A percentile compares a stretch with the other conserved stretches of the same genome.
Evolutionary conservation across 1,284 basidiomycete species (phyloP).

Genomic region (Anthracocystis setariae): DNA sequence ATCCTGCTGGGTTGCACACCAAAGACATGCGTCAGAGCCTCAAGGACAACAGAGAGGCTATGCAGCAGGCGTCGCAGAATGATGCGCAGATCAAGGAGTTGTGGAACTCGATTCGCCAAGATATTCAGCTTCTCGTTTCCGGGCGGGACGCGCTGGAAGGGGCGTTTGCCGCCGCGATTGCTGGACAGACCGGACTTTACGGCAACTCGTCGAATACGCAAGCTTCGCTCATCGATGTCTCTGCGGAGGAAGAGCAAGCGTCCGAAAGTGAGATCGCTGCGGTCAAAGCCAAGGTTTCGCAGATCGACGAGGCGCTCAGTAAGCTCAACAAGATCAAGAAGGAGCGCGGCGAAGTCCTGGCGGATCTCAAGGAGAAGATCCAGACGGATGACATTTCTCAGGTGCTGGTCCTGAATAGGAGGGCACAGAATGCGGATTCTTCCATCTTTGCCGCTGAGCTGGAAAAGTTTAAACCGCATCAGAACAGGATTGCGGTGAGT

Average conservation of each 20-base stretch:
- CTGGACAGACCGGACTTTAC: slow-evolving; percentile 39
- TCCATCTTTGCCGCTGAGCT: slow-evolving; percentile 90
- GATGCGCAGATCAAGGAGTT: slow-evolving; percentile 80
- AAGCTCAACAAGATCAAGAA: slow-evolving; percentile 61
- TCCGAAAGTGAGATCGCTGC: slow-evolving; percentile 29
- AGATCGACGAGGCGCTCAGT: slow-evolving; percentile 51
- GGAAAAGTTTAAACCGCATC: slow-evolving; percentile 93
- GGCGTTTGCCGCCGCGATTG: slow-evolving; percentile 74
- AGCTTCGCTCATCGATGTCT: slow-evolving; percentile 45
- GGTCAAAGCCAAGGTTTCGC: slow-evolving; percentile 39
- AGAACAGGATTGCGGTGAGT: slow-evolving; percentile 80
- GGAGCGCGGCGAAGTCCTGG: slow-evolving; percentile 85
- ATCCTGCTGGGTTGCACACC: slow-evolving; percentile 75
- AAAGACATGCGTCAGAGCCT: slow-evolving; percentile 81
- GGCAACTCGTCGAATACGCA: slow-evolving; percentile 11
- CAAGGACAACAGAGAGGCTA: slow-evolving; percentile 78
- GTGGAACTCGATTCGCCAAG: slow-evolving; percentile 78
- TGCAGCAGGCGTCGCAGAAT: slow-evolving; percentile 81
- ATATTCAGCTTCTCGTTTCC: slow-evolving; percentile 75
- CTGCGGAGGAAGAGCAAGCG: slow-evolving; percentile 51
- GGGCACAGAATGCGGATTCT: slow-evolving; percentile 83
- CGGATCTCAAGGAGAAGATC: slow-evolving; percentile 94
- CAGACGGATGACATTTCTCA: slow-evolving; percentile 97
- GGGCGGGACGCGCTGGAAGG: slow-evolving; percentile 75
- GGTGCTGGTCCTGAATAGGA: slow-evolving; percentile 87